Base-by-base conservation (phyloP, 495 filamentous ascomycete genomes). In the Xylaria curta region DNA sequence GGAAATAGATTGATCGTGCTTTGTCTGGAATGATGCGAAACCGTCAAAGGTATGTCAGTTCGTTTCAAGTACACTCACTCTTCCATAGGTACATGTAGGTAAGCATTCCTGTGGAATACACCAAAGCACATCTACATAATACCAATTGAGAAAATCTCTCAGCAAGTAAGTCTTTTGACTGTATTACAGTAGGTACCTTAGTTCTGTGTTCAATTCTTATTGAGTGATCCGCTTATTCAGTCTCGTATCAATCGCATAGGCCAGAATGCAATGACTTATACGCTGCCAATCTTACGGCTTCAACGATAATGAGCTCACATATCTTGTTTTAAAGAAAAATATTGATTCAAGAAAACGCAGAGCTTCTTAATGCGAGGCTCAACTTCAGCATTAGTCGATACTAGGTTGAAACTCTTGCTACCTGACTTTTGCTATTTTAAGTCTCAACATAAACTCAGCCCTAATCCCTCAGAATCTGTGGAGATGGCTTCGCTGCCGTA, bases 371-470 rank as follows among this genome's bases (percentile, higher is more conserved):
- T 15, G 26, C 26, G 15, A 56, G 53, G 24, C 24, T 15, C 21
- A 24, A 54, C 10, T 31, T 26, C 26, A 31, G 26, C 24, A 56
- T 56, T 5, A 56, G 53, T 31, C 13, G 53, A 31, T 28, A 21
- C 26, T 31, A 26, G 4, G 53, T 13, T 56, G 53, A 56, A n/a
- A 31, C 15, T 31, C 53, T 56, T 13, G 53, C 53, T 13, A 56
- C 53, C 28, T 6, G 17, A 38, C 58, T 36, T 10, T 60, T 38
- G n/a, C 58, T 60, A 60, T 60, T 60, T 60, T 60, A 60, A 60
- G 58, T 17, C 28, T 19, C 0, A 40, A 12, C 2, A 59, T 26
- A 17, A 59, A 36, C n/a, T 36, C 15, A 36, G 54, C 54, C 54
- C 26, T 13, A 17, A 0, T 3, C 51, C 51, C 51, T 54, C 49